phyloP scores from a whole-genome alignment of 2,329 filamentous ascomycete genomes.

The Fusarium irregulare region DNA sequence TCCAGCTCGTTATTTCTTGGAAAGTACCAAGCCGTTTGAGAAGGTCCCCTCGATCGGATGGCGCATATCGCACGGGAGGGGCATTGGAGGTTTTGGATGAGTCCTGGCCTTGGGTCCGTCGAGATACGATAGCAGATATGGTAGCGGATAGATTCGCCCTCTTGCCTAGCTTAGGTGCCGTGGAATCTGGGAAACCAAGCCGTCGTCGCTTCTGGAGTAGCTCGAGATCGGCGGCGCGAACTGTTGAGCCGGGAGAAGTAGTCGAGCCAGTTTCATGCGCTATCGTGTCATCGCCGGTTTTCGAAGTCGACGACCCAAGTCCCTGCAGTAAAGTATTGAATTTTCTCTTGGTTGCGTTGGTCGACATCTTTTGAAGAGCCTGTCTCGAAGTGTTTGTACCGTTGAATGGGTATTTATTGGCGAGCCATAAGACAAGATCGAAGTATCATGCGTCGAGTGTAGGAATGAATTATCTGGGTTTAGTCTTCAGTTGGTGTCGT shows the following conservation, averaged over 20 bases:
- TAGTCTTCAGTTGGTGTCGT: neutral
- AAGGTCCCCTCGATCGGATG: slow-evolving; percentile 85
- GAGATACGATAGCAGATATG: slow-evolving; percentile 43
- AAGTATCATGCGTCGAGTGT: neutral
- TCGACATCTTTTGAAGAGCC: slow-evolving; percentile 57
- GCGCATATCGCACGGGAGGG: slow-evolving; percentile 77
- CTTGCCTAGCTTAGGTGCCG: slow-evolving; percentile 48
- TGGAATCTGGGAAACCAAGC: slow-evolving; percentile 57
- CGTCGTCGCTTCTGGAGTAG: slow-evolving; percentile 66
- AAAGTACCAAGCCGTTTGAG: slow-evolving; percentile 86
- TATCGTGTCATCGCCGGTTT: slow-evolving; percentile 12
- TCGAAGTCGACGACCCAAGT: slow-evolving; percentile 61
- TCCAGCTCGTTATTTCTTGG: slow-evolving; percentile 91
- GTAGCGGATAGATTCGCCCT: slow-evolving; percentile 38
- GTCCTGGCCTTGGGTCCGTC: slow-evolving; percentile 40
- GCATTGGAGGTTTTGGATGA: slow-evolving; percentile 37
- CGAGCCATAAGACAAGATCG: neutral
- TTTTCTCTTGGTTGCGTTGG: slow-evolving; percentile 83
- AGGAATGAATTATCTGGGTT: neutral
- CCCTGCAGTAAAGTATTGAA: slow-evolving; percentile 81
- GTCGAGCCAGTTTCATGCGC: slow-evolving; percentile 15
- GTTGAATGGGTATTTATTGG: neutral
- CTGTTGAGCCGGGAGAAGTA: slow-evolving; percentile 19
- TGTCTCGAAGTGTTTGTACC: neutral
- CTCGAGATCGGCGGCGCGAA: slow-evolving; percentile 50